Evolutionary conservation across 345 rosid genomes (phyloP), one percentile per base, ranked within the genome.

Genomic region (Pugionium cornutum): DNA sequence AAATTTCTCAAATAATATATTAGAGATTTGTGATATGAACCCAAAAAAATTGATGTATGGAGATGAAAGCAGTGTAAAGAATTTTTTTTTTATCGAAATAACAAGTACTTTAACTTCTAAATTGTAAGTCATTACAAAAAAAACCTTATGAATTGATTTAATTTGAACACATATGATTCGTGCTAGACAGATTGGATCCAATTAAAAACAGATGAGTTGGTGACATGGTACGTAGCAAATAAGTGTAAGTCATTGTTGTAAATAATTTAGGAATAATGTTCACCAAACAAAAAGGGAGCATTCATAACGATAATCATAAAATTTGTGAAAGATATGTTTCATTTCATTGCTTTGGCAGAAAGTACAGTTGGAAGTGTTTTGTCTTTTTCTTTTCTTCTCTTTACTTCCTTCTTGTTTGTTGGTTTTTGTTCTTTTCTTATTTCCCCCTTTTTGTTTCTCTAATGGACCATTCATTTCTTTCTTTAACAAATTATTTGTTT

Each of bases 321-420:
- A 70, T 69, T 60, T 69, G 67, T 60, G 74, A 69, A 69, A 69
- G 74, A 69, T 52, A 69, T 69, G 74, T 69, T 46, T 54, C 75
- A 63, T 69, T 46, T 54, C 75, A 63, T 44, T 62, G 37, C 25
- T 62, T 62, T 70, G 69, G 57, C 67, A 42, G 26, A 70, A 3
- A 25, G 37, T 55, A 63, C 75, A 70, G 75, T 70, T 70, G 75
- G 64, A 4, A 2, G n/a, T 55, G 8, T 51, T 41, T 70, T 59
- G 75, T 70, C 64, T 63, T 70, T 18, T 70, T 70, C 75, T 64
- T 64, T 70, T 70, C 58, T 55, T 63, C 74, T 69, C 53, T 60
- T 60, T 61, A 69, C 67, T 54, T 54, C 75, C 68, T 70, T 70
- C 75, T 70, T 70, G 64, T 70, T 64, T 70, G 37, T 63, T 70